phyloP scores from a whole-genome alignment of 2,329 filamentous ascomycete species.

The Herpomyces periplanetae region DNA sequence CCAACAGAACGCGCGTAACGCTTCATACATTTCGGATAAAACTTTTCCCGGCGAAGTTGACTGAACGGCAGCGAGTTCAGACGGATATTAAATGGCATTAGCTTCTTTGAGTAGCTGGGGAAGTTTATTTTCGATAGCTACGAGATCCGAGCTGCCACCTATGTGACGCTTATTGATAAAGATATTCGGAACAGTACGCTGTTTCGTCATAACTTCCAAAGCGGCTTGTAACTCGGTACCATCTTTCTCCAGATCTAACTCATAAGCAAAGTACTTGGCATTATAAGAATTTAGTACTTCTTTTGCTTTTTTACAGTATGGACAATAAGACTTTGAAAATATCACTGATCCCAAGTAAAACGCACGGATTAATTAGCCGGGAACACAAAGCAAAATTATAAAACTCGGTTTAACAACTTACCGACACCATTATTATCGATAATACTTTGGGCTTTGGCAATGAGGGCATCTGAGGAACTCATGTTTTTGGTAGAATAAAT shows the following conservation, averaged over 20 bases:
- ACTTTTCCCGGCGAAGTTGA: too few species aligned
- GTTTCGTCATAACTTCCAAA: constrained; percentile 34
- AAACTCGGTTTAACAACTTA: constrained; percentile 9
- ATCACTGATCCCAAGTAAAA: constrained; percentile 17
- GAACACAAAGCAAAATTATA: constrained; percentile 1
- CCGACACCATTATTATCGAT: constrained; percentile 63
- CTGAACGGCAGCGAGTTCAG: too few species aligned
- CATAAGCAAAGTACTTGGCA: constrained; percentile 31
- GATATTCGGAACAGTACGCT: constrained; percentile 77
- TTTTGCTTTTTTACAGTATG: constrained; percentile 57
- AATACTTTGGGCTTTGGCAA: constrained; percentile 43
- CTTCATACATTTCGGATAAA: too few species aligned
- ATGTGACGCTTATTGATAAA: constrained; percentile 73
- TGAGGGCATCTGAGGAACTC: too few species aligned
- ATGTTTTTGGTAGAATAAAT: too few species aligned
- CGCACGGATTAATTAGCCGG: background rate
- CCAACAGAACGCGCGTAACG: too few species aligned
- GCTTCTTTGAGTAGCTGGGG: constrained; percentile 20
- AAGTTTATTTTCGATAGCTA: constrained; percentile 22
- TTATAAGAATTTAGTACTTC: constrained; percentile 22
- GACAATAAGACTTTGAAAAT: constrained; percentile 91
- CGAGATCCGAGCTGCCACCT: constrained; percentile 69
- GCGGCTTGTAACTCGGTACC: constrained; percentile 46
- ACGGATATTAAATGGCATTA: constrained; percentile 21
- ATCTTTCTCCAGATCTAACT: constrained; percentile 59